A percentile compares a stretch with the other conserved stretches of the same genome.
Evolutionary conservation across 176 grass and related monocot genomes (phyloP).

Genomic region (Saccharum spontaneum): DNA sequence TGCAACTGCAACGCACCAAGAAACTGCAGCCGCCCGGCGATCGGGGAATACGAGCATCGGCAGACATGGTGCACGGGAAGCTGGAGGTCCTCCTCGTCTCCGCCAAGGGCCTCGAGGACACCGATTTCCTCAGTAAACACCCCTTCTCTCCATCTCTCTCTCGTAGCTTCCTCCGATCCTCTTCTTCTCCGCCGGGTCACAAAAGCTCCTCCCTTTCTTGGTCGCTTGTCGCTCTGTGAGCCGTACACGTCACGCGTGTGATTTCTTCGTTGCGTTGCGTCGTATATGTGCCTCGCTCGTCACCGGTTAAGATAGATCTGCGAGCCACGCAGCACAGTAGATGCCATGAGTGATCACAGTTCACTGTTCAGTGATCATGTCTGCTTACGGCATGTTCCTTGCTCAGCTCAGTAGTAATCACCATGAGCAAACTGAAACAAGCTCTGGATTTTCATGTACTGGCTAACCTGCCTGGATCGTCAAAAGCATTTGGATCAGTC

Average conservation of each 20-base stretch:
- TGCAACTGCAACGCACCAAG: background rate
- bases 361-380: background rate
- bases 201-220: background rate
- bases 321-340: too few species aligned
- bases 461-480: background rate
- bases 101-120: slow-evolving; percentile 68
- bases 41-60: background rate
- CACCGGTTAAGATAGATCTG: too few species aligned
- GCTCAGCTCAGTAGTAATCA: background rate
- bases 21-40: background rate
- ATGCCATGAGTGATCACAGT: background rate
- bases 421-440: background rate
- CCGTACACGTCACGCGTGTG: too few species aligned
- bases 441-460: background rate
- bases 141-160: background rate
- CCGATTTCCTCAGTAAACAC: slow-evolving; percentile 44
- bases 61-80: slow-evolving; percentile 53
- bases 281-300: too few species aligned
- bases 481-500: background rate
- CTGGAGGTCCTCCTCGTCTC: slow-evolving; percentile 63
- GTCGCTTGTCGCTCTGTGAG: too few species aligned
- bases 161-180: background rate
- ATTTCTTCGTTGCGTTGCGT: too few species aligned
- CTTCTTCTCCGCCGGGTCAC: background rate
- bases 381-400: background rate